phyloP scores from a whole-genome alignment of 345 rosid species.

The thale cress (Arabidopsis thaliana) region DNA sequence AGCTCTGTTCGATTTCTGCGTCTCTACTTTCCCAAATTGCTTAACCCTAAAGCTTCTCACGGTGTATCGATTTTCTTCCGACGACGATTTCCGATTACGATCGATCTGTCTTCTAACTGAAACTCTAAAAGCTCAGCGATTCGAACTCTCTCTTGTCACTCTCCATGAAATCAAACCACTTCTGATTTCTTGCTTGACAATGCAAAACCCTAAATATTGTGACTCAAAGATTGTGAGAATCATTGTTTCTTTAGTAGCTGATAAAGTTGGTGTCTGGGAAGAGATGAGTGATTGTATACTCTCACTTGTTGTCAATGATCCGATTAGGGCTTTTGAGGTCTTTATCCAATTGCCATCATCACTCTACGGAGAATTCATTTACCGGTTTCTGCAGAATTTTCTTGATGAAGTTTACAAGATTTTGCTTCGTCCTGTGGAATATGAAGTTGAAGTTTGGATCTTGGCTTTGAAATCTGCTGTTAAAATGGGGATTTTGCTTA shows the following conservation, averaged over 20 bases:
- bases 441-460: neutral
- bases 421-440: constrained; percentile 8
- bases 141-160: neutral
- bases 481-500: constrained; percentile 19
- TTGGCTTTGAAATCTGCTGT: constrained; percentile 11
- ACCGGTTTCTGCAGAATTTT: neutral
- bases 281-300: constrained; percentile 34
- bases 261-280: constrained; percentile 2
- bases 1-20: constrained; percentile 9
- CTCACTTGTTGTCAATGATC: neutral
- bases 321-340: constrained; percentile 1
- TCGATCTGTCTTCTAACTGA: neutral
- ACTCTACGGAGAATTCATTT: neutral
- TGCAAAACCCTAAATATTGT: neutral
- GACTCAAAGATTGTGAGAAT: neutral
- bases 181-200: constrained; percentile 20
- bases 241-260: constrained; percentile 2
- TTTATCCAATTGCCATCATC: constrained; percentile 19
- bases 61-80: neutral
- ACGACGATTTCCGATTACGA: neutral
- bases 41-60: constrained; percentile 7
- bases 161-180: constrained; percentile 10
- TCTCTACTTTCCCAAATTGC: neutral
- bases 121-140: neutral
- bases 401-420: neutral